A percentile compares a stretch with the other conserved stretches of the same genome.
Evolutionary conservation across 23 red algal genomes (phyloP).

Genomic region (Gracilaria vermiculophylla): DNA sequence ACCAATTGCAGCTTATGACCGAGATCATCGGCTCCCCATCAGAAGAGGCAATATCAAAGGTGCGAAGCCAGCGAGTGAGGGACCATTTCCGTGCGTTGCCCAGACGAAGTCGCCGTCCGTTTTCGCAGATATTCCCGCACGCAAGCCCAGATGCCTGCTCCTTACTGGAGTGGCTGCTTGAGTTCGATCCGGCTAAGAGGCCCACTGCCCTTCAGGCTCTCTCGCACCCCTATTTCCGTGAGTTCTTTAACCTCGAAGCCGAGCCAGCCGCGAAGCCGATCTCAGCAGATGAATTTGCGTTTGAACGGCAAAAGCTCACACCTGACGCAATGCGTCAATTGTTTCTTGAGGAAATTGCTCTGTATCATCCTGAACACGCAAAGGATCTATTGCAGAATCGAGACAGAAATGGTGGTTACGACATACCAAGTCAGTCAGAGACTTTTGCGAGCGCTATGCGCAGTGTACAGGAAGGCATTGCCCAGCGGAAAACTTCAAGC

Average conservation of each 20-base stretch:
- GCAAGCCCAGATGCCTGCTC: constrained; percentile 69
- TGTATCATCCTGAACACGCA: constrained; percentile 85
- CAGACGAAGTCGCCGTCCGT: constrained; percentile 44
- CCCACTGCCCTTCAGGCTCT: constrained; percentile 83
- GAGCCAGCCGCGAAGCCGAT: constrained; percentile 64
- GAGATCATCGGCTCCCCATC: constrained; percentile 73
- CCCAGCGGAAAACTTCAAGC: constrained; percentile 68
- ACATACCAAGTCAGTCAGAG: constrained; percentile 62
- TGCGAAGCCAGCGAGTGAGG: constrained; percentile 48
- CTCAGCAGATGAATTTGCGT: constrained; percentile 78
- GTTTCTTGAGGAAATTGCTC: constrained; percentile 91
- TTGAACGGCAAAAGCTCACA: constrained; percentile 72
- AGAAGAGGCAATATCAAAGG: constrained; percentile 78
- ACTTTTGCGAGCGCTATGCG: constrained; percentile 69
- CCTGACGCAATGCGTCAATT: constrained; percentile 71
- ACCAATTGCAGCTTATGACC: constrained; percentile 90
- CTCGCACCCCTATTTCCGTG: constrained; percentile 87
- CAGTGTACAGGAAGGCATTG: constrained; percentile 61
- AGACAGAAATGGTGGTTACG: constrained; percentile 38
- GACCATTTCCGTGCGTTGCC: constrained; percentile 73
- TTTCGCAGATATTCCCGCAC: constrained; percentile 77
- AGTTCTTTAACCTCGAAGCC: constrained; percentile 45
- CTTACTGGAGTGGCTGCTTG: constrained; percentile 77
- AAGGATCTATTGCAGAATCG: constrained; percentile 18
- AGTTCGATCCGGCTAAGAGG: constrained; percentile 90